Conservation (phyloP, 768 basidiomycete species). For the Pleurotus pulmonarius region DNA sequence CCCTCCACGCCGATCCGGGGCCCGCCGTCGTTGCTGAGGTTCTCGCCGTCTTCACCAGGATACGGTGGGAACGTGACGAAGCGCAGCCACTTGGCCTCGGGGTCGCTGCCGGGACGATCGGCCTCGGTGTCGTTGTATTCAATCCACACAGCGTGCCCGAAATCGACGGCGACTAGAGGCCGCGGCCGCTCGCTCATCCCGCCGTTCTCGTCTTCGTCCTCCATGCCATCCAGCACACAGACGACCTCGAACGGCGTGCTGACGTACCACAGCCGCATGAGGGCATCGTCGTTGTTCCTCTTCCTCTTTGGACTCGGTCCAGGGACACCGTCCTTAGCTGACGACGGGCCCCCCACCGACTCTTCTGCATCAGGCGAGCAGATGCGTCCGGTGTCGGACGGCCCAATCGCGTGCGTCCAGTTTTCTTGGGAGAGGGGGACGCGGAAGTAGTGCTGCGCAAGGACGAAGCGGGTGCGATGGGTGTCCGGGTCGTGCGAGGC, state of each 20-base stretch:
- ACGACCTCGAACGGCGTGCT: constrained; percentile 70
- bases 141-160: constrained; percentile 85
- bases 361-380: neutral
- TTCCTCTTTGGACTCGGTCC: neutral
- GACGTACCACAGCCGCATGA: constrained; percentile 72
- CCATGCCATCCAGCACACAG: constrained; percentile 50
- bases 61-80: constrained; percentile 71
- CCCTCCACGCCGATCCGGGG: constrained; percentile 26
- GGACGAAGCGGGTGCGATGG: constrained; percentile 57
- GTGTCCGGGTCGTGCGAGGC: constrained; percentile 59
- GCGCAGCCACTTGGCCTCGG: constrained; percentile 50
- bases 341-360: neutral
- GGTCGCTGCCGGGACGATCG: constrained; percentile 17
- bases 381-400: neutral
- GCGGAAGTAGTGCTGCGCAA: constrained; percentile 74
- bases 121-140: constrained; percentile 46
- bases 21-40: constrained; percentile 18
- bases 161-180: constrained; percentile 79
- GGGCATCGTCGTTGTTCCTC: constrained; percentile 39
- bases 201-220: constrained; percentile 35
- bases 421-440: constrained; percentile 49
- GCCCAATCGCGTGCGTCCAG: constrained; percentile 16
- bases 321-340: neutral
- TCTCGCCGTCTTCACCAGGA: constrained; percentile 25
- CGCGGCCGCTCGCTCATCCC: constrained; percentile 44